These are phyloP conservation scores for Cylindrotheca closterium DNA, from an alignment of 108 stramenopile species.

Conservation along the genomic window DNA sequence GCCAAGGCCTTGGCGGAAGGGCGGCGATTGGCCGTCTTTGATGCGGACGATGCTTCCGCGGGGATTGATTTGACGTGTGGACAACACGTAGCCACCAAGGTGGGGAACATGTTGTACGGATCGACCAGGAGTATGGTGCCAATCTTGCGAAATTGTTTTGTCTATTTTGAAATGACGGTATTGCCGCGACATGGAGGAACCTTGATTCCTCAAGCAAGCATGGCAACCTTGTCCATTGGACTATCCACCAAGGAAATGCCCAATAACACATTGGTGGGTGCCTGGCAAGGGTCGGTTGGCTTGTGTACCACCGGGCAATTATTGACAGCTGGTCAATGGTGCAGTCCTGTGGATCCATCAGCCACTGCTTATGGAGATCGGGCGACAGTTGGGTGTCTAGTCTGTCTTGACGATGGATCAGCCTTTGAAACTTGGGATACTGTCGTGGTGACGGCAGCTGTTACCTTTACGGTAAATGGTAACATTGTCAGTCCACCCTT, in stretches of 20 bases:
- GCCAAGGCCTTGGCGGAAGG: conserved; percentile 78
- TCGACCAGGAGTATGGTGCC: conserved; percentile 87
- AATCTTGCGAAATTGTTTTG: conserved; percentile 89
- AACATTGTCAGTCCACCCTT: conserved; percentile 24
- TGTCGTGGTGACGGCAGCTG: conserved; percentile 79
- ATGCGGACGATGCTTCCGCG: conserved; percentile 66
- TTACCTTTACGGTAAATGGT: conserved; percentile 87
- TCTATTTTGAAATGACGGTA: conserved; percentile 93
- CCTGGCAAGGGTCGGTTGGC: conserved; percentile 90
- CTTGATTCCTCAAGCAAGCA: conserved; percentile 31
- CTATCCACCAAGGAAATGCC: conserved; percentile 96
- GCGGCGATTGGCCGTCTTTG: conserved; percentile 86
- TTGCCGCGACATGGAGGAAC: conserved; percentile 41
- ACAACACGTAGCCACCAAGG: conserved; percentile 90
- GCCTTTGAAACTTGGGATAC: conserved; percentile 92
- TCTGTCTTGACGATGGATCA: conserved; percentile 85
- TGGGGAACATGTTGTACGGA: conserved; percentile 85
- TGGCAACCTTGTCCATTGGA: conserved; percentile 83
- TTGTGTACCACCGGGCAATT: conserved; percentile 94
- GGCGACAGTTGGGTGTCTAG: conserved; percentile 91
- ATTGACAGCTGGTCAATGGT: conserved; percentile 78
- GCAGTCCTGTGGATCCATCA: conserved; percentile 56
- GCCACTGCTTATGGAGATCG: conserved; percentile 64
- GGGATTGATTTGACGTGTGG: conserved; percentile 86
- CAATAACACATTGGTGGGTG: conserved; percentile 90